A percentile compares a stretch with the other conserved stretches of the same genome.
These are phyloP conservation scores for Penicillium waksmanii DNA, from an alignment of 495 filamentous ascomycete species.

Conservation along the genomic window DNA sequence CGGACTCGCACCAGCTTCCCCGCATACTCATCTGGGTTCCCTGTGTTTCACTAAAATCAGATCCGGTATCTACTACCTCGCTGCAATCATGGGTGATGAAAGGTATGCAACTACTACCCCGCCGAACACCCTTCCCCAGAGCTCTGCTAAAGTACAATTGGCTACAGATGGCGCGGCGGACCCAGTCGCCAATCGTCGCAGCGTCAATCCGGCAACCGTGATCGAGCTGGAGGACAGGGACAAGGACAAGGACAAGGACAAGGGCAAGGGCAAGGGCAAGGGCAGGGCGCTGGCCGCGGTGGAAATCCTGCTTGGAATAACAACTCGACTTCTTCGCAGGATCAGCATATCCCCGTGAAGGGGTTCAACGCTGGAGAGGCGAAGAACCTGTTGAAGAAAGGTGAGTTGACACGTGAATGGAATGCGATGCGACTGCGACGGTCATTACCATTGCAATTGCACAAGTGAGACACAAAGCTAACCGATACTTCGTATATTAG, in stretches of 20 bases:
- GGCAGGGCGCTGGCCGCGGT: constrained; percentile 37
- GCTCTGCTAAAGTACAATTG: constrained; percentile 14
- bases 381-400: constrained; percentile 46
- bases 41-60: not conserved
- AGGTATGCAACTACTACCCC: constrained; percentile 30
- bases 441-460: not conserved
- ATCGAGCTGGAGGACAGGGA: constrained; percentile 13
- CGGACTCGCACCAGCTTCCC: constrained; percentile 25
- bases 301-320: constrained; percentile 35
- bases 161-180: constrained; percentile 46
- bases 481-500: constrained; percentile 21
- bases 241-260: constrained; percentile 22
- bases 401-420: constrained; percentile 24
- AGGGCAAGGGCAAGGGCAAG: constrained; percentile 26
- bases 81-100: constrained; percentile 41
- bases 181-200: constrained; percentile 47
- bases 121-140: not conserved
- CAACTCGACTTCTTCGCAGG: constrained; percentile 31
- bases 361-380: constrained; percentile 53
- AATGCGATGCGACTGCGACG: too few relatives aligned
- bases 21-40: constrained; percentile 16
- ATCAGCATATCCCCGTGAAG: constrained; percentile 49
- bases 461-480: not conserved
- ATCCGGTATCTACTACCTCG: not conserved
- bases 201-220: constrained; percentile 35